Conservation (phyloP, 2,329 filamentous ascomycete genomes). For the Colletotrichum sp. region DNA sequence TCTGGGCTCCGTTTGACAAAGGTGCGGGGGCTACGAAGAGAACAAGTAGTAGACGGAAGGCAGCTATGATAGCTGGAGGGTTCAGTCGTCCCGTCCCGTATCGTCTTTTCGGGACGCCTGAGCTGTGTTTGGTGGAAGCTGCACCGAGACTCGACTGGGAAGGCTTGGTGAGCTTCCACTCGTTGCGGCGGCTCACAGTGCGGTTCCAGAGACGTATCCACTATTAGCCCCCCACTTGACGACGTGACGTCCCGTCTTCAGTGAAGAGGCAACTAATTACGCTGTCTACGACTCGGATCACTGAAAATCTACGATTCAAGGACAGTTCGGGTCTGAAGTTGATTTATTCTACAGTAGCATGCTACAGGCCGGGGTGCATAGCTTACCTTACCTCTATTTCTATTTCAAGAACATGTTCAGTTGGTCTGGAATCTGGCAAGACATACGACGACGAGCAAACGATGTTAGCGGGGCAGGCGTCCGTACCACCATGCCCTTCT, state of each 20-base stretch:
- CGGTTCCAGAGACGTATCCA: neutral
- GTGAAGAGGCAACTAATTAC: neutral
- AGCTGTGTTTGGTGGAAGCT: neutral
- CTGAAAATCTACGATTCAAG: neutral
- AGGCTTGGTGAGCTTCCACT: neutral
- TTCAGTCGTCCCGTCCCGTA: neutral
- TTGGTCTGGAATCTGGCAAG: neutral
- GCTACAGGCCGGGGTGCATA: neutral
- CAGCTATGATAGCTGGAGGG: neutral
- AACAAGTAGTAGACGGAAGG: neutral
- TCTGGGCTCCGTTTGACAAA: neutral
- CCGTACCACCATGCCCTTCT: neutral
- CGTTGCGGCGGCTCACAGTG: neutral
- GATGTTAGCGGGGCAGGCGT: neutral
- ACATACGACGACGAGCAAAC: neutral
- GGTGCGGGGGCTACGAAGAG: neutral
- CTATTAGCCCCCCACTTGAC: neutral
- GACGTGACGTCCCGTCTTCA: neutral
- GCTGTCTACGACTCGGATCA: neutral
- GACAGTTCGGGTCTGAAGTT: neutral
- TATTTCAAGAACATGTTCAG: neutral
- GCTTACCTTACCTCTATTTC: neutral
- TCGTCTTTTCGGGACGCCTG: slow-evolving; percentile 1
- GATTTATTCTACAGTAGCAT: neutral
- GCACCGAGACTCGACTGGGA: neutral